Base-by-base conservation (phyloP, 1,139 yeast genomes). In the Pichia norvegensis region DNA sequence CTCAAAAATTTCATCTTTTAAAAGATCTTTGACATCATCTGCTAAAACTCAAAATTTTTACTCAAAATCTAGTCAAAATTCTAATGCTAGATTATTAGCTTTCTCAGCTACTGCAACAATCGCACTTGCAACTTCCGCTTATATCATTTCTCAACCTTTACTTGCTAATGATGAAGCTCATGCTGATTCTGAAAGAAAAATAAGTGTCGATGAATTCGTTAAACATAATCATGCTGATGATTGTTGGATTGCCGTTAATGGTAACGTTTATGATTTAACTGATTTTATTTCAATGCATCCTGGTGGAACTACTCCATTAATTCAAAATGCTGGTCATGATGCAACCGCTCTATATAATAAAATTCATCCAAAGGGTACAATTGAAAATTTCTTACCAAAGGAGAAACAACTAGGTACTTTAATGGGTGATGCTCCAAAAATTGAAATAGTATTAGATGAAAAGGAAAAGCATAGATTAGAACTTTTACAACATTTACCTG, bases 181-280 rank as follows among this genome's bases (percentile, higher is more conserved):
- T 5, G 31, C 43, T 19, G 40, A 40, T 10, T 20, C 39, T 11
- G 11, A 4, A 6, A 48, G 44, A 17, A 44, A 51, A 31, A 52
- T 60, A 20, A 29, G 60, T 0, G 58, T 60, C 14, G 80, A 73
- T 41, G 84, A 78, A 62, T 79, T 84, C 31, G 73, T 78, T n/a
- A 71, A 76, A 55, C 94, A 84, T 66, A 77, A 79, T 63, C 66
- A 61, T 11, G 69, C 70, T n/a, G 73, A 72, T 35, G 92, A 84
- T 59, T 82, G 95, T 65, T 90, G 97, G 97, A 85, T 87, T 42
- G 80, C 85, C 5, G 79, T 90, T 49, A 83, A 86, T 55, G 90
- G 90, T 44, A 78, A 84, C 40, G 96, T 85, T 27, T 80, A 90
- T 62, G 88, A 90, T 62, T 74, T 90, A 55, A 84, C 97, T 0